These are phyloP conservation scores for Pascua sp. DNA, from an alignment of 1,284 basidiomycete species.

Conservation along the genomic window DNA sequence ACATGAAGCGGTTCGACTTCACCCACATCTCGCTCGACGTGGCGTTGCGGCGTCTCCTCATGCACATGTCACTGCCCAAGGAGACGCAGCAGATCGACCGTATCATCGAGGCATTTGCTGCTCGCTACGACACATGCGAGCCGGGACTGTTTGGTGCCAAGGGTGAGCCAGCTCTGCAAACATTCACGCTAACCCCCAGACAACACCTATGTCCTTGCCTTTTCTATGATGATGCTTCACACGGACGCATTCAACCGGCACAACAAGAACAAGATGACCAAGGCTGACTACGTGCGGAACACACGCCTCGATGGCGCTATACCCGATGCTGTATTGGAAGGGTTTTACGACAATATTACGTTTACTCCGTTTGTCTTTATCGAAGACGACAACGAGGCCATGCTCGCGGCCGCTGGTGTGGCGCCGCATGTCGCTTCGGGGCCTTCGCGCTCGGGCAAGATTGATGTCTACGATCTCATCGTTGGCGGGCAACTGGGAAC, in stretches of 20 bases:
- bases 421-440: too few relatives aligned
- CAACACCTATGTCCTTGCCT: constrained; percentile 93
- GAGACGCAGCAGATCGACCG: constrained; percentile 99
- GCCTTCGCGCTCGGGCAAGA: constrained; percentile 55
- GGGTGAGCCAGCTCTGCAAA: constrained; percentile 55
- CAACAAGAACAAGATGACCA: constrained; percentile 97
- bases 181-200: constrained; percentile 56
- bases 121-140: constrained; percentile 80
- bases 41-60: constrained; percentile 81
- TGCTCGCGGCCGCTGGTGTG: constrained; percentile 9
- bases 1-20: constrained; percentile 79
- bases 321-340: constrained; percentile 79
- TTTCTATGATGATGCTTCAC: constrained; percentile 98
- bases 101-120: constrained; percentile 92
- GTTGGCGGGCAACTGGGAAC: constrained; percentile 68
- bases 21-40: constrained; percentile 77
- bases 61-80: constrained; percentile 84
- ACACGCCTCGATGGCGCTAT: constrained; percentile 82
- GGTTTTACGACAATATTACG: constrained; percentile 93
- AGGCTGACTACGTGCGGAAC: constrained; percentile 86
- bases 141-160: constrained; percentile 71
- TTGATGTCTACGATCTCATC: constrained; percentile 91
- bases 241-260: constrained; percentile 97
- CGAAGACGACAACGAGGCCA: constrained; percentile 20
- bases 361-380: constrained; percentile 94